Evolutionary conservation across 2,329 filamentous ascomycete species (phyloP).

Genomic region (Ophiostoma perfectum): DNA sequence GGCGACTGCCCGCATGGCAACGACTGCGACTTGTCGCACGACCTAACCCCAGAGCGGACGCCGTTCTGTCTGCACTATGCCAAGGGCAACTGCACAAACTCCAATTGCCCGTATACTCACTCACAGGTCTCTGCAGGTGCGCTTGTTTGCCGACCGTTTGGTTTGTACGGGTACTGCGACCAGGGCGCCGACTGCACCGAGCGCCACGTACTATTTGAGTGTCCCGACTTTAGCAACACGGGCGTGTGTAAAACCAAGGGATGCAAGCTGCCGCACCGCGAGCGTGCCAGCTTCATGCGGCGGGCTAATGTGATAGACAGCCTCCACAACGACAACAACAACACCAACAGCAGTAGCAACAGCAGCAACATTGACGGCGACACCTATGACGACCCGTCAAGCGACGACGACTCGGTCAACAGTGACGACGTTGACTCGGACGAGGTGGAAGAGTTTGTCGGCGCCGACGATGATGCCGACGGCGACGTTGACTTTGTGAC

Average conservation of each 20-base stretch:
- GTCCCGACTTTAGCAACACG: constrained; percentile 89
- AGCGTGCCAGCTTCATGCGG: constrained; percentile 74
- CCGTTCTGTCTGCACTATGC: constrained; percentile 87
- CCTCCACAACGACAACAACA: constrained; percentile 29
- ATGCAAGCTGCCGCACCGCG: constrained; percentile 82
- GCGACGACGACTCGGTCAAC: constrained; percentile 71
- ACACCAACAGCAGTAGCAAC: constrained; percentile 39
- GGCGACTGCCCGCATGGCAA: constrained; percentile 71
- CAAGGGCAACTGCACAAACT: constrained; percentile 82
- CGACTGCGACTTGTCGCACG: constrained; percentile 86
- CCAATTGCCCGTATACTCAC: constrained; percentile 82
- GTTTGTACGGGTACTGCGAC: constrained; percentile 80
- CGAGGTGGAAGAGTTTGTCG: constrained; percentile 61
- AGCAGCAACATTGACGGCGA: constrained; percentile 35
- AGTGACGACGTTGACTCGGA: constrained; percentile 79
- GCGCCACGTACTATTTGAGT: constrained; percentile 84
- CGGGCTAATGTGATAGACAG: constrained; percentile 52
- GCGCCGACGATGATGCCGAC: constrained; percentile 45
- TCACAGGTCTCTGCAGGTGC: constrained; percentile 70
- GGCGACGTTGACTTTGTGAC: constrained; percentile 50
- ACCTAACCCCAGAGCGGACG: constrained; percentile 73
- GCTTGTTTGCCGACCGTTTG: constrained; percentile 78
- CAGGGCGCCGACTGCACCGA: constrained; percentile 71
- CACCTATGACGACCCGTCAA: constrained; percentile 65
- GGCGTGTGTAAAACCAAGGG: constrained; percentile 74